Conservation (phyloP, 1,284 basidiomycete species). For the Cerrena zonata region DNA sequence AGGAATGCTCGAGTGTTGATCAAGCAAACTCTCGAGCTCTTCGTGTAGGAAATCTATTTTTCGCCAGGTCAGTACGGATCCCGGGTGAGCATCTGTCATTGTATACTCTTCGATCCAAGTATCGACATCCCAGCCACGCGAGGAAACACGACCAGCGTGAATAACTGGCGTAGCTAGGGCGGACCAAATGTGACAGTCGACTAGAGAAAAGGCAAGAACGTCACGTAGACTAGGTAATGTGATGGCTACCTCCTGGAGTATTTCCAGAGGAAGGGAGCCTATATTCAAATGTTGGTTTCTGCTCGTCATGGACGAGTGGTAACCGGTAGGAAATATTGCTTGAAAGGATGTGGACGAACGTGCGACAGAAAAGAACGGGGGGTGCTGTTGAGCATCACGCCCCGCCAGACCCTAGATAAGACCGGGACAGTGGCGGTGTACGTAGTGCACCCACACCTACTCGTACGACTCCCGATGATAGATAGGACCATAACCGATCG, state of each 20-base stretch:
- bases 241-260: neutral
- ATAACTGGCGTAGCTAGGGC: neutral
- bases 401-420: neutral
- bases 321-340: neutral
- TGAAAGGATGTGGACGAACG: neutral
- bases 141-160: neutral
- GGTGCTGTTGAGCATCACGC: neutral
- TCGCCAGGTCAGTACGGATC: neutral
- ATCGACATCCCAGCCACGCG: slow-evolving; percentile 1
- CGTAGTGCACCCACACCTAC: neutral
- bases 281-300: neutral
- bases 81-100: neutral
- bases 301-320: neutral
- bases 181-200: neutral
- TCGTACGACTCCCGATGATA: neutral
- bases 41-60: neutral
- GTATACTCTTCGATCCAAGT: neutral
- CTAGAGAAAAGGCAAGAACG: neutral
- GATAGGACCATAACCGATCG: neutral
- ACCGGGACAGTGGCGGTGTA: neutral
- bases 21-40: neutral
- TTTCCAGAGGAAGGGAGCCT: neutral
- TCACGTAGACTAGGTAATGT: neutral
- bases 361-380: neutral
- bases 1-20: neutral